Conservation (phyloP, 352 stramenopile genomes). For the Ophiocytium majus region DNA sequence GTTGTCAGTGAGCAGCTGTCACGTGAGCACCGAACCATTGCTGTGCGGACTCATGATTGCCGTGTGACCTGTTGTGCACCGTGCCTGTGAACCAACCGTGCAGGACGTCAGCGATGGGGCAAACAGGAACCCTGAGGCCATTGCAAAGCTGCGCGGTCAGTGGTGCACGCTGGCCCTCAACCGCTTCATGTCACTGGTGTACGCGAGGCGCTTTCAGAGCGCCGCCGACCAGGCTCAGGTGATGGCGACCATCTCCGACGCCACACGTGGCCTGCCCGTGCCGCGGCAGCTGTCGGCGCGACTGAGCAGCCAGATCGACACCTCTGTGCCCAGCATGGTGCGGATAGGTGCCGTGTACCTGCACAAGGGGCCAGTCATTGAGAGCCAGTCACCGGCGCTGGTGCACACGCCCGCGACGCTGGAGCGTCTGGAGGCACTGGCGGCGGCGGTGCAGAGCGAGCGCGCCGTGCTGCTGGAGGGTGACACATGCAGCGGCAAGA, state of each 20-base stretch:
- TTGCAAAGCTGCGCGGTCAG: background rate
- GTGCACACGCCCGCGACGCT: constrained; percentile 21
- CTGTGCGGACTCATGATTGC: too few species aligned
- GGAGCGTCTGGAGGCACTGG: constrained; percentile 21
- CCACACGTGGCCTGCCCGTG: background rate
- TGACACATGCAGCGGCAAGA: constrained; percentile 32
- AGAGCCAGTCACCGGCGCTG: background rate
- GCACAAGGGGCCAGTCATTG: constrained; percentile 1
- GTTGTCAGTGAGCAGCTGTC: too few species aligned
- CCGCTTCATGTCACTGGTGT: constrained; percentile 23
- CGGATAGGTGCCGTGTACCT: constrained; percentile 29
- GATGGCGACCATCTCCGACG: background rate
- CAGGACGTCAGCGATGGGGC: too few species aligned
- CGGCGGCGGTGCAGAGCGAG: constrained; percentile 25
- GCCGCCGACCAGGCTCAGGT: constrained; percentile 17
- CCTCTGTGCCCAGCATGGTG: background rate
- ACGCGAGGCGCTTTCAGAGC: constrained; percentile 27
- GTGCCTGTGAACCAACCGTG: too few species aligned
- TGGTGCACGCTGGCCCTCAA: constrained; percentile 18
- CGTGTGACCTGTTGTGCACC: too few species aligned
- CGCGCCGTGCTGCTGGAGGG: constrained; percentile 24
- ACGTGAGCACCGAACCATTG: too few species aligned
- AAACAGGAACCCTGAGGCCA: background rate
- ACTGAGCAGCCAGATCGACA: background rate
- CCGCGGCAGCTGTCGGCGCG: background rate